Base-by-base conservation (phyloP, 2,329 filamentous ascomycete species). In the Sporothrix pallida region DNA sequence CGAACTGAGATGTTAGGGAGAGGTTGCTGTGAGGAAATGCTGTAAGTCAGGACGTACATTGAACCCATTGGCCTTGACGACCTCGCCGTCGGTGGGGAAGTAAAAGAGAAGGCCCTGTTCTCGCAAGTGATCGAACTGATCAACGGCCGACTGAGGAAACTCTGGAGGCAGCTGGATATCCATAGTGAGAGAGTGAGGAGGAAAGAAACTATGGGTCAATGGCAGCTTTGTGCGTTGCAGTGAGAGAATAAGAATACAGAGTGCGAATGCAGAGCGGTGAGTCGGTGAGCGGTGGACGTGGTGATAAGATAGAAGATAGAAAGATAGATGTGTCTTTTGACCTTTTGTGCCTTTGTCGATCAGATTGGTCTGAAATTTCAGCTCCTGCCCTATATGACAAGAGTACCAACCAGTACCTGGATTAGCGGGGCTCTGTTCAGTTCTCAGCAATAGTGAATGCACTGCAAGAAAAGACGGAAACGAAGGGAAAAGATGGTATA, bases 1-100 rank as follows among this genome's bases (percentile, higher is more conserved):
- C 77, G 44, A 81, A 79, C 79, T 80, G 56, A 7, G 23, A 17
- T 4, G 20, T 20, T n/a, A 50, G 48, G n/a, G 20, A 26, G 23
- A 3, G 12, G 31, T 63, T 13, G 1, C 20, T 15, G 8, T 2
- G 12, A 10, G 3, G 4, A 15, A 46, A 23, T 37, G 23, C 37
- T 1, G 58, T 15, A 42, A 23, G 44, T 23, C 8, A 10, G 9
- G 42, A 42, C 42, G 37, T 23, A 74, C 76, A 13, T 73, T 50
- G 62, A 76, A 77, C 2, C 70, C 73, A 0, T 75, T n/a, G 52
- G 71, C 42, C 13, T 58, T 17, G 50, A 70, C 68, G 5, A 77
- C 71, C 31, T 77, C 76, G 65, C 73, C 71, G 9, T 69, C n/a
- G 9, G 71, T 37, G 9, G 75, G 75, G n/a, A 63, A 74, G 71